Evolutionary conservation across 176 grass and related monocot species (phyloP).

Genomic region (Musa beccarii): DNA sequence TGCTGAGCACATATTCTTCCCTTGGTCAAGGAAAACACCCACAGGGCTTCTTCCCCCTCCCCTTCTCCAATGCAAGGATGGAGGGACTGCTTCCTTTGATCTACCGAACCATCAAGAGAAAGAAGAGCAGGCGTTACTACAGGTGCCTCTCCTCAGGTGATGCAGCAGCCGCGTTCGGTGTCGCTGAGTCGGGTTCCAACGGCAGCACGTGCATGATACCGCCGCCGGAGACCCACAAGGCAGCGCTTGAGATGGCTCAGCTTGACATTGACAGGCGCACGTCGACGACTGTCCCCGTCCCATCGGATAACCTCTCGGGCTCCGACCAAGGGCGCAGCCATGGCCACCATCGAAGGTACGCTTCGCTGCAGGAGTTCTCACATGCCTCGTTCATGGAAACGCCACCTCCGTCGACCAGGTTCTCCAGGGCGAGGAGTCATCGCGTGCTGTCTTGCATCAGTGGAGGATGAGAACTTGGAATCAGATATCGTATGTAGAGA

Average conservation of each 20-base stretch:
- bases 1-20: no score
- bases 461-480: background rate
- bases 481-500: no score
- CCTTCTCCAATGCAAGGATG: background rate
- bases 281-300: background rate
- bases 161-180: background rate
- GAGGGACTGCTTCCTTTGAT: constrained; percentile 1
- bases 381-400: no score
- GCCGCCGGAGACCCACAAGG: background rate
- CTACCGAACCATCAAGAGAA: background rate
- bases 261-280: background rate
- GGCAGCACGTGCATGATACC: background rate
- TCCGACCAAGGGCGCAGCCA: background rate
- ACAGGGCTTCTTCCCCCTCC: background rate
- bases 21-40: no score
- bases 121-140: background rate
- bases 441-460: background rate
- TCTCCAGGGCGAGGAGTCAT: background rate
- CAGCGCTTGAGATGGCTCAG: background rate
- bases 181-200: background rate
- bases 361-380: background rate
- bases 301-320: background rate
- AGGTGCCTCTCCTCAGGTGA: background rate
- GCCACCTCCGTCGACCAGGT: background rate
- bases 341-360: background rate